Evolutionary conservation across 1,284 basidiomycete genomes (phyloP), one percentile per base, ranked within the genome.

Genomic region (Coniferiporia sulphurascens): DNA sequence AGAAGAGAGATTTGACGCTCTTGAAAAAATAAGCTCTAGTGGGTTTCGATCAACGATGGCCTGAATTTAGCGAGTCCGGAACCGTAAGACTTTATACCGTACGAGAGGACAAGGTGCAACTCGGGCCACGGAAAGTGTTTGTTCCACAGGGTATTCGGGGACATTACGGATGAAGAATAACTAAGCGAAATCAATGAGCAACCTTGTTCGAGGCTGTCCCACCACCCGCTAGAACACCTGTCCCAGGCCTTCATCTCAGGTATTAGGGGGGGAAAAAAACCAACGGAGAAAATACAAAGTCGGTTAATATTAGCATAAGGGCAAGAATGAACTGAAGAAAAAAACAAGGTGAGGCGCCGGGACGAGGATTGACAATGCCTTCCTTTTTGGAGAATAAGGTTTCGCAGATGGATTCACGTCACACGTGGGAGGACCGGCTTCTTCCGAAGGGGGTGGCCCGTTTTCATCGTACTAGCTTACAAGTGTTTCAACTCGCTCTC

Each of bases 11-110:
- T 15, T 8, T 1, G 38, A 15, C 21, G 27, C 7, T 21, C 38
- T 15, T 15, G 35, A 43, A 43, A 53, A 9, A 9, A 19, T n/a
- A 12, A 22, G 17, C 13, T 17, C n/a, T 15, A 36, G 35, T 27
- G 49, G 35, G 27, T 32, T n/a, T 58, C 57, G 57, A 38, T 58
- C 57, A 58, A 58, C 57, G 51, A 53, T 48, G 48, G 50, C 57
- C 34, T 53, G 6, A 3, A 27, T 22, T n/a, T 34, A 21, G 15
- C 7, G 15, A 15, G 35, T 8, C 10, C 10, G 10, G 8, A 12
- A 21, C 27, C 22, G 48, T 41, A 27, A 43, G 36, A 17, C 32
- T 52, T 52, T 52, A 52, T 52, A 52, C 22, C 17, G 41, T 21
- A 19, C 12, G 35, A n/a, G 51, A 38, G 15, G 4, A 41, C 21